A percentile compares a stretch with the other conserved stretches of the same genome.
phyloP scores from a whole-genome alignment of 345 rosid genomes.

The Corymbia maculata region DNA sequence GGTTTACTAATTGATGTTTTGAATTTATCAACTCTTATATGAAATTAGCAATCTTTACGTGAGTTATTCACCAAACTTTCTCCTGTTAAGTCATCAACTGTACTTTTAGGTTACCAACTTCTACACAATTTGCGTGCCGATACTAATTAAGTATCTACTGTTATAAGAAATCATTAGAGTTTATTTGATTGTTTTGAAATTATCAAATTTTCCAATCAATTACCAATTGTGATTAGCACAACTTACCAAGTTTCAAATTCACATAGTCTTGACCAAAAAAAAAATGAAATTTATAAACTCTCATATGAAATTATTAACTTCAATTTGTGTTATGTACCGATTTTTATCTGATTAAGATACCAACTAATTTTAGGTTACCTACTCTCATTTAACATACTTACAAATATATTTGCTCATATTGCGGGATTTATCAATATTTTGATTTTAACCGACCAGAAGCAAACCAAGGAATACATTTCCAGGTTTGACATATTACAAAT shows the following conservation, averaged over 20 bases:
- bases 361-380: neutral
- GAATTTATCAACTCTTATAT: neutral
- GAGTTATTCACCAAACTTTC: neutral
- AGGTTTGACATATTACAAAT: neutral
- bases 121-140: neutral
- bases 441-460: no score
- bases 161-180: neutral
- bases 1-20: neutral
- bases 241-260: neutral
- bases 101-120: neutral
- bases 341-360: neutral
- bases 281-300: neutral
- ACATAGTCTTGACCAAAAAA: no score
- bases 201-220: neutral
- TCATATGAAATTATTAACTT: neutral
- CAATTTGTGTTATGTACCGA: neutral
- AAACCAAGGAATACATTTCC: no score
- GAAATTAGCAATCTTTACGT: neutral
- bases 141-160: neutral
- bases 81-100: neutral
- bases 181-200: neutral
- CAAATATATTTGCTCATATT: no score
- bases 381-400: no score
- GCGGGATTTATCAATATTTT: no score
- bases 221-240: neutral